A percentile compares a stretch with the other conserved stretches of the same genome.
These are phyloP conservation scores for Sarcodon sp. DNA, from an alignment of 768 basidiomycete species.

Conservation along the genomic window DNA sequence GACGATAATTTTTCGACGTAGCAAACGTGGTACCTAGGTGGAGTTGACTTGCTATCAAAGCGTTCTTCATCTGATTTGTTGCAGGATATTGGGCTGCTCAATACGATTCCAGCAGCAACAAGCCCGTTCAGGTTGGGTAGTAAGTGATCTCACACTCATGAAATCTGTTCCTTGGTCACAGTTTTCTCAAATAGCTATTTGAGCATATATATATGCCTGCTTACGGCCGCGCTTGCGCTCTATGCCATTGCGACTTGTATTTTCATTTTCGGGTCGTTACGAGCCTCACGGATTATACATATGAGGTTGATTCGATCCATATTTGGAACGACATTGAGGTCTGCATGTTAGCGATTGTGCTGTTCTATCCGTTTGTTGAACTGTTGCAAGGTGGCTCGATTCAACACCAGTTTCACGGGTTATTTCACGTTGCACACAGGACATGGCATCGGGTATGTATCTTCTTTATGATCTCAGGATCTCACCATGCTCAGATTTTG, in stretches of 20 bases:
- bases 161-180: not conserved
- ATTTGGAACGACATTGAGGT: slow-evolving; percentile 19
- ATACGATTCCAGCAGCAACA: slow-evolving; percentile 11
- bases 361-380: slow-evolving; percentile 17
- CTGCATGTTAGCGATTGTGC: not conserved
- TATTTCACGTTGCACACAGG: slow-evolving; percentile 18
- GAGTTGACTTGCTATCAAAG: too few relatives aligned
- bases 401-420: slow-evolving; percentile 20
- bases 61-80: too few relatives aligned
- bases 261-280: slow-evolving; percentile 16
- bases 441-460: slow-evolving; percentile 15
- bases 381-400: slow-evolving; percentile 22
- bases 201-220: slow-evolving; percentile 10
- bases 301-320: slow-evolving; percentile 14
- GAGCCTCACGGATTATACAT: slow-evolving; percentile 20
- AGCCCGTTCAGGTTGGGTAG: slow-evolving; percentile 15
- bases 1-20: not conserved
- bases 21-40: slow-evolving; percentile 22
- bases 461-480: not conserved
- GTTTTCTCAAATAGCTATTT: slow-evolving; percentile 13
- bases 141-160: slow-evolving; percentile 7
- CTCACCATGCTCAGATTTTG: not conserved
- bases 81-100: slow-evolving; percentile 17
- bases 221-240: slow-evolving; percentile 7
- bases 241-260: slow-evolving; percentile 11